Evolutionary conservation across 2,329 filamentous ascomycete species (phyloP).

Genomic region (Fusarium albidum): DNA sequence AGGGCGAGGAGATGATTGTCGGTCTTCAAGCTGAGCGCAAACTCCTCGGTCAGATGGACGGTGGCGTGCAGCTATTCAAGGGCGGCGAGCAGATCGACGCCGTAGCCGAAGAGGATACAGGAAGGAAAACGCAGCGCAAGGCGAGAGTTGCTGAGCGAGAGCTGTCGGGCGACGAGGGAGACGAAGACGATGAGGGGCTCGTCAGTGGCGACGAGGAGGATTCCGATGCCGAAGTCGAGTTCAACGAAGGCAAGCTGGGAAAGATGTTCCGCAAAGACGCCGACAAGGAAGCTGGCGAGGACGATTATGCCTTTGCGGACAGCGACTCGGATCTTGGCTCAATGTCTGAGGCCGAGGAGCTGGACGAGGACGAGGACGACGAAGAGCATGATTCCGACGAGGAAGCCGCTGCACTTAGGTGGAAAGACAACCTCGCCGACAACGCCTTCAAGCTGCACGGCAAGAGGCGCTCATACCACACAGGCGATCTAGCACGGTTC

Average conservation of each 20-base stretch:
- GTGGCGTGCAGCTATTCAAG: conserved; percentile 86
- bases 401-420: conserved; percentile 77
- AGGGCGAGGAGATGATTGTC: conserved; percentile 95
- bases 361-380: conserved; percentile 54
- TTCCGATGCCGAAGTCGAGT: conserved; percentile 64
- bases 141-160: conserved; percentile 68
- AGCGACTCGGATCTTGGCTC: conserved; percentile 97
- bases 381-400: conserved; percentile 68
- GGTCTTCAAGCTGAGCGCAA: conserved; percentile 84
- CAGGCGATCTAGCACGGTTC: conserved; percentile 82
- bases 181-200: conserved; percentile 60
- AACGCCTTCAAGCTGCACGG: conserved; percentile 77
- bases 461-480: conserved; percentile 75
- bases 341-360: conserved; percentile 66
- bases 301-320: conserved; percentile 89
- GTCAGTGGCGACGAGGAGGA: conserved; percentile 61
- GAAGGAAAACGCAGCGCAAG: conserved; percentile 66
- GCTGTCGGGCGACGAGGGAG: conserved; percentile 64
- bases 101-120: conserved; percentile 64
- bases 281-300: conserved; percentile 64
- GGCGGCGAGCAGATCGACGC: conserved; percentile 74
- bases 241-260: conserved; percentile 66
- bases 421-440: conserved; percentile 88
- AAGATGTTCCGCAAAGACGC: conserved; percentile 65
- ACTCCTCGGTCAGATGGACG: conserved; percentile 82